Evolutionary conservation across 2,329 filamentous ascomycete species (phyloP).

Genomic region (Pseudocercospora fuligena): DNA sequence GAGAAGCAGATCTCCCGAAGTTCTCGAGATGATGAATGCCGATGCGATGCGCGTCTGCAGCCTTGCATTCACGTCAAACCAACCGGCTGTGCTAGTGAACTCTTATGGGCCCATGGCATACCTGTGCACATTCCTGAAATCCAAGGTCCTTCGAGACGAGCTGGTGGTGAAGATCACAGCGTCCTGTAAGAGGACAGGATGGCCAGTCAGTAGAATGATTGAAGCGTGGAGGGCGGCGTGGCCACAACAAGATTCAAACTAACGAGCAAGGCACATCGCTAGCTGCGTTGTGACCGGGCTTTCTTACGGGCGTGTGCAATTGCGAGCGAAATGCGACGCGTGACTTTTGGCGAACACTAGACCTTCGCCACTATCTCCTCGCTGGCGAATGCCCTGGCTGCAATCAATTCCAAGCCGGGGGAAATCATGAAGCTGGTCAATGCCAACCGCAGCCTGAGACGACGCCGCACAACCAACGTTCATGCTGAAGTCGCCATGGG

Average conservation of each 20-base stretch:
- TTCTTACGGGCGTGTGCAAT: too few relatives aligned
- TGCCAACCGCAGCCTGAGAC: neutral
- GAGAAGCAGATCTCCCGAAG: neutral
- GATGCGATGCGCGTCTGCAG: slow-evolving; percentile 15
- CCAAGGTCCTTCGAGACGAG: slow-evolving; percentile 5
- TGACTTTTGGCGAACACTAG: too few relatives aligned
- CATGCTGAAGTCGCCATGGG: neutral
- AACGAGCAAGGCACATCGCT: too few relatives aligned
- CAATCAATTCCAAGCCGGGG: too few relatives aligned
- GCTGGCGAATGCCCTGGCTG: too few relatives aligned
- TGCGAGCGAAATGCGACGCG: too few relatives aligned
- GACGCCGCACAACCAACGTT: neutral
- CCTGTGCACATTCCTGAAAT: slow-evolving; percentile 10
- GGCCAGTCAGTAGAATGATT: slow-evolving; percentile 17
- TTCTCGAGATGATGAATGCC: neutral
- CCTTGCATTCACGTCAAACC: slow-evolving; percentile 13
- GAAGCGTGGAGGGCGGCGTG: slow-evolving; percentile 9
- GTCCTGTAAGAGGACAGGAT: slow-evolving; percentile 13
- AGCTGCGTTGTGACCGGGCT: too few relatives aligned
- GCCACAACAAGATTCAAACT: neutral
- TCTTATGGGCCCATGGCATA: slow-evolving; percentile 21
- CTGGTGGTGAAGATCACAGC: slow-evolving; percentile 11
- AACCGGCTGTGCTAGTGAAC: slow-evolving; percentile 19
- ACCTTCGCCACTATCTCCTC: too few relatives aligned
- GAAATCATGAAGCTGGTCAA: too few relatives aligned